phyloP scores from a whole-genome alignment of 1,284 basidiomycete genomes.

The Pterulicium gracile region DNA sequence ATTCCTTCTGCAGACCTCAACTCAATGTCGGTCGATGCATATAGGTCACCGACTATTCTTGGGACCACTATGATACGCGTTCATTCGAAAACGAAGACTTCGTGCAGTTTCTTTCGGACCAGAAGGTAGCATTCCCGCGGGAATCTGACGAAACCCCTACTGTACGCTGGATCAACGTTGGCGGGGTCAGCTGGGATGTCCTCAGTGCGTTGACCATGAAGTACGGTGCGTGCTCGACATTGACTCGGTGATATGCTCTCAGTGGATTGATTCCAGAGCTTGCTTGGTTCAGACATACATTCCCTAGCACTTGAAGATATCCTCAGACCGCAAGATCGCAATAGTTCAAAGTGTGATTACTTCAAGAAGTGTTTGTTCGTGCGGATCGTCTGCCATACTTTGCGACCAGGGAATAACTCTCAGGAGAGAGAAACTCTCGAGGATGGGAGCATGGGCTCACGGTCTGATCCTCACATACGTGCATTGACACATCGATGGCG shows the following conservation, averaged over 20 bases:
- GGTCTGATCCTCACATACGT: neutral
- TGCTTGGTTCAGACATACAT: conserved; percentile 3
- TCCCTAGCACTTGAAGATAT: conserved; percentile 3
- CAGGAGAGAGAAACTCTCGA: too few species aligned
- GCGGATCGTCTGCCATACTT: neutral
- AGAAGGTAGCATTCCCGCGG: neutral
- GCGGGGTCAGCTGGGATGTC: conserved; percentile 2
- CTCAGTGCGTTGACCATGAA: neutral
- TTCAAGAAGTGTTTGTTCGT: neutral
- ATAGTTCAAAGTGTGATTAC: conserved; percentile 2
- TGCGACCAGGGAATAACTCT: too few species aligned
- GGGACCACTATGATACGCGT: neutral
- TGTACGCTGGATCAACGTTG: neutral
- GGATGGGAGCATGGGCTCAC: neutral
- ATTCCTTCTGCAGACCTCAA: too few species aligned
- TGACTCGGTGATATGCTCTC: too few species aligned
- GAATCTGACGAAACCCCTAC: neutral
- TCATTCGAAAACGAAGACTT: neutral
- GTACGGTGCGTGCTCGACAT: neutral
- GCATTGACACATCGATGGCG: neutral
- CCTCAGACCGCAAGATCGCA: neutral
- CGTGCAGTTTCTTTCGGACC: neutral
- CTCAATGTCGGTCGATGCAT: too few species aligned
- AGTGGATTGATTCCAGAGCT: too few species aligned
- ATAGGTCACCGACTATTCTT: neutral